Base-by-base conservation (phyloP, 805 yeast species). In the Cyberlindnera saturnus region DNA sequence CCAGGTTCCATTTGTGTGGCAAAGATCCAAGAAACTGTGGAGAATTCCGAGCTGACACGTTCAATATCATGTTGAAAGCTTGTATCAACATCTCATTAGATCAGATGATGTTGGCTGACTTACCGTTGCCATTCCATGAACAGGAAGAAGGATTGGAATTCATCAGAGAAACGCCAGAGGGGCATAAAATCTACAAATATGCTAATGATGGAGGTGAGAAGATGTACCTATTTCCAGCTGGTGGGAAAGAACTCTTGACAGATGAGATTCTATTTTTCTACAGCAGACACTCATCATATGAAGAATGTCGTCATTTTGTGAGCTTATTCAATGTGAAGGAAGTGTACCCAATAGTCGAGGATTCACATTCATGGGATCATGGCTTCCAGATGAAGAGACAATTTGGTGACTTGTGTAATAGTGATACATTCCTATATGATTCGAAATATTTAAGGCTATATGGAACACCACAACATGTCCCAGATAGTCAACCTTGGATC, bases 231-330 rank as follows among this genome's bases (percentile, higher is more conserved):
- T 45, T 60, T 4, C 63, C 67, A 0, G 36, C 44, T 8, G 57
- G 54, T 3, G 57, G 64, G 1, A 43, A 48, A 3, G 59, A 57
- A 17, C 48, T 68, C 3, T 54, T 73, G 7, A 70, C 72, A 1
- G 52, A 50, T n/a, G 65, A 62, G 10, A 44, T 73, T 3, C 58
- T 58, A 37, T 60, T 69, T 14, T 51, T 70, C 7, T 74, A 67
- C 49, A 71, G 77, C 5, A 53, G 78, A 35, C 79, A 74, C 46
- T 71, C 77, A 1, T 70, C 77, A 2, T 74, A 63, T 44, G 39
- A 61, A 7, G 79, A 74, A 48, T 56, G 64, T 14, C 45, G 57
- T 15, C 42, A 60, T 9, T 64, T 74, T 11, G 51, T 74, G 1
- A 46, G 56, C 5, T 34, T 57, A 29, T 67, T 74, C 40, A 54